These are phyloP conservation scores for Skeletonema costatum DNA, from an alignment of 108 stramenopile genomes.

Conservation along the genomic window DNA sequence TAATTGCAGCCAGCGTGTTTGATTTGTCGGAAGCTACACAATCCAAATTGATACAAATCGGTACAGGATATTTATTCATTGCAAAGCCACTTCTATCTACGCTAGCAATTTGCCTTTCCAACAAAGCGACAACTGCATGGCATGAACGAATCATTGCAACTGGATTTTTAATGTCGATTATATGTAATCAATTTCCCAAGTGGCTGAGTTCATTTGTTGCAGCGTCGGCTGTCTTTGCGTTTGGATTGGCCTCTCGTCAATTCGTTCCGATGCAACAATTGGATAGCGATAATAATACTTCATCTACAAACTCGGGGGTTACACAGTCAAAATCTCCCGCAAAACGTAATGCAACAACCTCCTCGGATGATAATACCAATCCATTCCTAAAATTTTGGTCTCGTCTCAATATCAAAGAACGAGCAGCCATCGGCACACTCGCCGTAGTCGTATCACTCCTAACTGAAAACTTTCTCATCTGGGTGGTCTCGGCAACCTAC, in stretches of 20 bases:
- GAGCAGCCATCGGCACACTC: conserved; percentile 31
- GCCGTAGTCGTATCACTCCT: conserved; percentile 56
- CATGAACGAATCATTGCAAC: conserved; percentile 32
- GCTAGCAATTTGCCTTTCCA: conserved; percentile 1
- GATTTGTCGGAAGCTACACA: not conserved
- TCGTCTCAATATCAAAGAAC: conserved; percentile 20
- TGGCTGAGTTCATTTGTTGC: conserved; percentile 34
- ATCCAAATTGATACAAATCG: conserved; percentile 17
- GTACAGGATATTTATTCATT: conserved; percentile 28
- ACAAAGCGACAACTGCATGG: not conserved
- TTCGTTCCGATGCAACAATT: not conserved
- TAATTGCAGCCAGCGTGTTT: not conserved
- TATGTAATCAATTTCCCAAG: conserved; percentile 42
- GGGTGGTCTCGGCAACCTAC: conserved; percentile 86
- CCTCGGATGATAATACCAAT: conserved; percentile 4
- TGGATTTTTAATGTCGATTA: conserved; percentile 34
- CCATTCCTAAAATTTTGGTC: conserved; percentile 25
- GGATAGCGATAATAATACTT: not conserved
- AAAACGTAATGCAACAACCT: not conserved
- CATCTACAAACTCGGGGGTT: not conserved
- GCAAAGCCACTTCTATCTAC: conserved; percentile 28
- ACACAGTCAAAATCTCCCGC: not conserved
- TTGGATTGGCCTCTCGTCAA: conserved; percentile 43
- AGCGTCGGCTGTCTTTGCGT: conserved; percentile 25
- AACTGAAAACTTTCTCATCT: conserved; percentile 81